Percentiles rank a stretch among this genome's conserved stretches.
Evolutionary conservation across 768 basidiomycete species (phyloP).

Genomic region (Goffeauzyma gilvescens): DNA sequence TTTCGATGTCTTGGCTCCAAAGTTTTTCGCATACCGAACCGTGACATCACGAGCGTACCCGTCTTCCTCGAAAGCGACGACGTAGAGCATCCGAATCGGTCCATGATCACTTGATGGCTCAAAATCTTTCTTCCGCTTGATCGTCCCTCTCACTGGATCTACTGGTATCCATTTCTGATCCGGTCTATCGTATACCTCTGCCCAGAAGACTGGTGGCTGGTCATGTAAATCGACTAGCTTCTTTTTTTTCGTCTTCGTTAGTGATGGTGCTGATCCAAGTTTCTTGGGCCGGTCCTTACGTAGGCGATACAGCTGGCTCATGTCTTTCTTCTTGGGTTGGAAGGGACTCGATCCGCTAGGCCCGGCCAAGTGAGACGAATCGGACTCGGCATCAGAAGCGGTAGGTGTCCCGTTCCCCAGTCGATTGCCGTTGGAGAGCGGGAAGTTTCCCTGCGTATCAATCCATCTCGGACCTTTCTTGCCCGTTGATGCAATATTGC

Average conservation of each 20-base stretch:
- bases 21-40: constrained; percentile 64
- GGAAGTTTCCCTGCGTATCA: neutral
- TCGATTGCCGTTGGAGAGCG: constrained; percentile 4
- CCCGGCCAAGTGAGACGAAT: neutral
- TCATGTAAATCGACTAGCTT: constrained; percentile 21
- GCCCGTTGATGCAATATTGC: constrained; percentile 4
- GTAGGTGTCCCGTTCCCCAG: neutral
- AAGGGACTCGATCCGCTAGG: neutral
- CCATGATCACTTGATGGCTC: constrained; percentile 44
- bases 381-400: constrained; percentile 2
- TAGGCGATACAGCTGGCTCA: constrained; percentile 1
- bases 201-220: constrained; percentile 80
- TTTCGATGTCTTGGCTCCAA: constrained; percentile 45
- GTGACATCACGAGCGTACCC: constrained; percentile 83
- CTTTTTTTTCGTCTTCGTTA: constrained; percentile 16
- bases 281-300: too few species aligned
- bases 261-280: too few species aligned
- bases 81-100: constrained; percentile 81
- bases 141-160: constrained; percentile 62
- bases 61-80: constrained; percentile 85
- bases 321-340: neutral
- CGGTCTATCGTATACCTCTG: constrained; percentile 82
- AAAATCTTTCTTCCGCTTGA: constrained; percentile 62
- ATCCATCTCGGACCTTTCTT: neutral
- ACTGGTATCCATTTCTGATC: constrained; percentile 83